Evolutionary conservation across 306 rosid species (phyloP).

Genomic region (Dicorynia guianensis): DNA sequence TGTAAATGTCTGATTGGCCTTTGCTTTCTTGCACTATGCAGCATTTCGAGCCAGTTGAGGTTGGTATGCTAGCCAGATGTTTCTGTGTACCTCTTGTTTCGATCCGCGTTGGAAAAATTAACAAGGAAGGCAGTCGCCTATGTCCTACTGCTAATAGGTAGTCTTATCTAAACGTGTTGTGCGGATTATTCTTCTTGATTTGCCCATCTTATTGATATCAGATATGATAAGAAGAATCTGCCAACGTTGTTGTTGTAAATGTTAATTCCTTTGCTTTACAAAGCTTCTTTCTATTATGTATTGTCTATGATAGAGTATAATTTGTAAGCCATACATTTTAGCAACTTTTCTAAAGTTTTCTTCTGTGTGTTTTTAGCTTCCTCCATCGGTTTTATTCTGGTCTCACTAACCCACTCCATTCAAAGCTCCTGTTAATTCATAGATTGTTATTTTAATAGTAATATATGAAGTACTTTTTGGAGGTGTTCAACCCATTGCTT

Average conservation of each 20-base stretch:
- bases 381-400: not conserved
- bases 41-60: constrained; percentile 98
- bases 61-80: constrained; percentile 96
- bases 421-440: not conserved
- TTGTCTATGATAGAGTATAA: not conserved
- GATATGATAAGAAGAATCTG: constrained; percentile 1
- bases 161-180: constrained; percentile 31
- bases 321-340: no score
- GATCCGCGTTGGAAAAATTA: constrained; percentile 84
- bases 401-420: no score
- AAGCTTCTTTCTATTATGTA: not conserved
- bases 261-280: not conserved
- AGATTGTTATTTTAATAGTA: not conserved
- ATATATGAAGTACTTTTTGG: not conserved
- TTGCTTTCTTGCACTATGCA: constrained; percentile 37
- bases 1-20: not conserved
- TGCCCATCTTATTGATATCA: not conserved
- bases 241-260: not conserved
- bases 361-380: not conserved
- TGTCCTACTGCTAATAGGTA: constrained; percentile 83
- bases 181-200: not conserved
- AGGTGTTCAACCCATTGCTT: not conserved
- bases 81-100: constrained; percentile 97
- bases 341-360: not conserved
- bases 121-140: constrained; percentile 70